Percentiles rank a stretch among this genome's conserved stretches.
Conservation (phyloP, 1,284 basidiomycete genomes). For the Sanghuangporus baumii region DNA sequence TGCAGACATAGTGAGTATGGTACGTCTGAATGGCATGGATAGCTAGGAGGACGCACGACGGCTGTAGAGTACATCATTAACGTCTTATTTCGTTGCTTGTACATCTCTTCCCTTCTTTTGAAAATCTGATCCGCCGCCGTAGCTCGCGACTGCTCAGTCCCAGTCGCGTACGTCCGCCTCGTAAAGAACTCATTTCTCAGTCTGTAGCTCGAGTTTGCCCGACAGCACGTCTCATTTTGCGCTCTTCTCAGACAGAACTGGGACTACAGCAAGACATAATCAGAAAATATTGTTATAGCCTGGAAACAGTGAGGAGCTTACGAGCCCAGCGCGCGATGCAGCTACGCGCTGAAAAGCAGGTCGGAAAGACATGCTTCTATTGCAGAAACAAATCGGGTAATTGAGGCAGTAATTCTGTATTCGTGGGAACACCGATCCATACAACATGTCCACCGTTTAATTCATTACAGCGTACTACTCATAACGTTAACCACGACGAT, state of each 20-base stretch:
- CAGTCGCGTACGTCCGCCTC: constrained; percentile 3
- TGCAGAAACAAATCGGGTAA: background rate
- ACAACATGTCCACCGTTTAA: background rate
- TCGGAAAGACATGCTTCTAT: constrained; percentile 1
- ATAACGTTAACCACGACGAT: background rate
- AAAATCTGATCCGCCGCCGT: background rate
- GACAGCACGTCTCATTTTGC: background rate
- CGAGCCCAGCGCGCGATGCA: background rate
- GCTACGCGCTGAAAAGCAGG: background rate
- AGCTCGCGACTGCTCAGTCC: background rate
- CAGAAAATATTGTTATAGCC: background rate
- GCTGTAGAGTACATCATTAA: constrained; percentile 79
- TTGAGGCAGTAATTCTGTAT: background rate
- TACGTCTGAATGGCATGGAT: background rate
- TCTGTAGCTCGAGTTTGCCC: background rate
- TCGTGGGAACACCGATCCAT: constrained; percentile 3
- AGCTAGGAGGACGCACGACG: constrained; percentile 48
- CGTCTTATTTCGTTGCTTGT: constrained; percentile 57
- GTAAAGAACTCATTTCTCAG: constrained; percentile 1
- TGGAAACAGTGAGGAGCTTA: background rate
- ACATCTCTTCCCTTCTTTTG: constrained; percentile 29
- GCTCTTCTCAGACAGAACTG: constrained; percentile 9
- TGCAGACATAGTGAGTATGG: background rate
- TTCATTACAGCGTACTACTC: background rate
- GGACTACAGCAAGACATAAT: background rate